A percentile compares a stretch with the other conserved stretches of the same genome.
Conservation (phyloP, 2,329 filamentous ascomycete species). For the Xylariaceae sp. region DNA sequence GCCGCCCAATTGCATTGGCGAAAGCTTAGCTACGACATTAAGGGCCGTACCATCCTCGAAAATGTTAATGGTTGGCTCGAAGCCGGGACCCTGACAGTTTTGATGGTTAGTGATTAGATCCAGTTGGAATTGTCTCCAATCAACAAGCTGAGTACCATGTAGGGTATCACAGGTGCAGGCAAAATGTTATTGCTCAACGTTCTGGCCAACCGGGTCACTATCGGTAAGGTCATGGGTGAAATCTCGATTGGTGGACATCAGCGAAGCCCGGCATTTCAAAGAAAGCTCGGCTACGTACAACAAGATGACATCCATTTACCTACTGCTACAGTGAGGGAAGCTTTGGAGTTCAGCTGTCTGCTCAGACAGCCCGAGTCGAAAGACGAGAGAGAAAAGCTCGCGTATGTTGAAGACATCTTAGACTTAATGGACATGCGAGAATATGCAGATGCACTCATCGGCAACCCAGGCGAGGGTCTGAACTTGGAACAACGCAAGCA, state of each 20-base stretch:
- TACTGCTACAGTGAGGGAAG: slow-evolving; percentile 13
- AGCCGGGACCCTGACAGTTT: slow-evolving; percentile 79
- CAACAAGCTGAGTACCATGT: too few species aligned
- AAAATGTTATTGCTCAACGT: too few species aligned
- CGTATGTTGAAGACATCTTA: slow-evolving; percentile 12
- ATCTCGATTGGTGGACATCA: too few species aligned
- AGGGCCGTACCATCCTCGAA: slow-evolving; percentile 47
- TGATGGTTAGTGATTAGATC: slow-evolving; percentile 68
- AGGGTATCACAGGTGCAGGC: too few species aligned
- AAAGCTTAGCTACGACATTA: slow-evolving; percentile 70
- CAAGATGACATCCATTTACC: slow-evolving; percentile 16
- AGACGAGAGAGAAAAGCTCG: slow-evolving; percentile 9
- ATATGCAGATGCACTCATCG: slow-evolving; percentile 3
- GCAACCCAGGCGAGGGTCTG: slow-evolving; percentile 4
- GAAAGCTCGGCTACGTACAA: slow-evolving; percentile 17
- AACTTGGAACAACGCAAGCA: too few species aligned
- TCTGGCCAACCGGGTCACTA: too few species aligned
- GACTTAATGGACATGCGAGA: not conserved
- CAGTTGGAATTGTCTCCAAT: too few species aligned
- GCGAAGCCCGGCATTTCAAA: too few species aligned
- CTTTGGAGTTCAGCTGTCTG: slow-evolving; percentile 10
- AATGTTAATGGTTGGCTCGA: slow-evolving; percentile 67
- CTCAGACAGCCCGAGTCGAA: slow-evolving; percentile 6
- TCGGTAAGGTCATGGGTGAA: too few species aligned
- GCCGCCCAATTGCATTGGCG: slow-evolving; percentile 86